These are phyloP conservation scores for Coccomyxa sp. DNA, from an alignment of 139 green algal genomes.

Conservation along the genomic window DNA sequence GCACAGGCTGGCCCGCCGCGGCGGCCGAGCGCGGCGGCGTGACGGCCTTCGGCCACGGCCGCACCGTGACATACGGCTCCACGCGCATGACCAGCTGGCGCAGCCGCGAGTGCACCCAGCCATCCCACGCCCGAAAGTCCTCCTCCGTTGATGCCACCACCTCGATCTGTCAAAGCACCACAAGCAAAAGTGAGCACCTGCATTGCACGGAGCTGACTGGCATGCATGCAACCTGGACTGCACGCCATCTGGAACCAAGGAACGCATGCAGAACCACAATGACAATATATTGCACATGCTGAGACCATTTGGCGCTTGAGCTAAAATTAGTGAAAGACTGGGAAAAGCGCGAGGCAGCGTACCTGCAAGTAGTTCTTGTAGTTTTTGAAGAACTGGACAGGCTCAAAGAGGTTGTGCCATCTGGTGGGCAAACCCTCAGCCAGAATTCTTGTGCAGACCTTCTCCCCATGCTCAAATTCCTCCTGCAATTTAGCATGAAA, in stretches of 20 bases:
- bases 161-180: conserved; percentile 53
- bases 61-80: conserved; percentile 49
- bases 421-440: conserved; percentile 15
- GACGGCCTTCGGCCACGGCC: conserved; percentile 11
- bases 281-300: no score
- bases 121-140: conserved; percentile 79
- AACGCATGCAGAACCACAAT: no score
- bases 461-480: conserved; percentile 40
- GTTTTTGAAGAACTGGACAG: conserved; percentile 64
- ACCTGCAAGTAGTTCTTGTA: conserved; percentile 83
- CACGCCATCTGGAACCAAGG: not conserved
- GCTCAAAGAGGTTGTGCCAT: conserved; percentile 68
- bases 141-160: conserved; percentile 60
- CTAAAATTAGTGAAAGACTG: no score
- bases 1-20: not conserved
- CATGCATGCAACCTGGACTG: not conserved
- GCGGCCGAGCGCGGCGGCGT: conserved; percentile 2
- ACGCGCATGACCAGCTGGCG: conserved; percentile 72
- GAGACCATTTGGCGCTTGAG: no score
- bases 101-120: conserved; percentile 81
- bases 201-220: not conserved
- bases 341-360: no score
- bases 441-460: conserved; percentile 51
- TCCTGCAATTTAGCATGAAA: conserved; percentile 11
- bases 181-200: not conserved